These are phyloP conservation scores for Teunomyces funiuensis DNA, from an alignment of 805 yeast genomes.

Conservation along the genomic window DNA sequence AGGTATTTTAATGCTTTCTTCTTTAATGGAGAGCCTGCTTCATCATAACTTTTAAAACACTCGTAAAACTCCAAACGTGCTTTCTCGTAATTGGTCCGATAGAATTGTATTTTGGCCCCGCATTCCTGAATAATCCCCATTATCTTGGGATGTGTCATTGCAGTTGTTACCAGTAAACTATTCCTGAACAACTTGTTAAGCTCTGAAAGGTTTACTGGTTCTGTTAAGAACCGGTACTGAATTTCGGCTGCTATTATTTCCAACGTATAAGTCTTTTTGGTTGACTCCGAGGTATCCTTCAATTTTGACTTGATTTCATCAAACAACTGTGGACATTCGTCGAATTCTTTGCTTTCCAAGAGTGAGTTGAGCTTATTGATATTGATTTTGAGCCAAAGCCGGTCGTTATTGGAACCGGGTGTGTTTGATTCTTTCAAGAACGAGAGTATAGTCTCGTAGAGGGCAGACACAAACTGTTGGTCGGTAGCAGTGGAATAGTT, in stretches of 20 bases:
- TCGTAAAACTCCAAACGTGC: slow-evolving; percentile 65
- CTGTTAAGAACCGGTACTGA: slow-evolving; percentile 44
- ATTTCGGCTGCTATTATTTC: slow-evolving; percentile 72
- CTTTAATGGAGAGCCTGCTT: slow-evolving; percentile 48
- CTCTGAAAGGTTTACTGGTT: slow-evolving; percentile 28
- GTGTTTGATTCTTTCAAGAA: slow-evolving; percentile 17
- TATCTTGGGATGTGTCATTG: slow-evolving; percentile 74
- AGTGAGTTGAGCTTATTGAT: slow-evolving; percentile 44
- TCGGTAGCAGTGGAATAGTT: slow-evolving; percentile 31
- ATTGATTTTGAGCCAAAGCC: slow-evolving; percentile 44
- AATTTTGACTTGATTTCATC: slow-evolving; percentile 37
- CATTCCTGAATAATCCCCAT: slow-evolving; percentile 76
- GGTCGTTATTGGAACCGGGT: slow-evolving; percentile 13
- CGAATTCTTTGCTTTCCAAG: slow-evolving; percentile 28
- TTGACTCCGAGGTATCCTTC: slow-evolving; percentile 41
- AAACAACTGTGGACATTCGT: slow-evolving; percentile 35
- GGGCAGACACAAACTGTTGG: slow-evolving; percentile 26
- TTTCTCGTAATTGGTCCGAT: slow-evolving; percentile 54
- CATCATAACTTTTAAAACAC: slow-evolving; percentile 45
- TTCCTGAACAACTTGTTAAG: slow-evolving; percentile 51
- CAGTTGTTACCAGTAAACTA: slow-evolving; percentile 46
- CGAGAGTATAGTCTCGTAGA: slow-evolving; percentile 31
- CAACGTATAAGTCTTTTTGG: slow-evolving; percentile 47
- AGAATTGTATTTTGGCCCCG: slow-evolving; percentile 68
- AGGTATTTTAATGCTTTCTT: slow-evolving; percentile 58